Evolutionary conservation across 2,329 filamentous ascomycete genomes (phyloP).

Genomic region (Ascochyta clinopodiicola): DNA sequence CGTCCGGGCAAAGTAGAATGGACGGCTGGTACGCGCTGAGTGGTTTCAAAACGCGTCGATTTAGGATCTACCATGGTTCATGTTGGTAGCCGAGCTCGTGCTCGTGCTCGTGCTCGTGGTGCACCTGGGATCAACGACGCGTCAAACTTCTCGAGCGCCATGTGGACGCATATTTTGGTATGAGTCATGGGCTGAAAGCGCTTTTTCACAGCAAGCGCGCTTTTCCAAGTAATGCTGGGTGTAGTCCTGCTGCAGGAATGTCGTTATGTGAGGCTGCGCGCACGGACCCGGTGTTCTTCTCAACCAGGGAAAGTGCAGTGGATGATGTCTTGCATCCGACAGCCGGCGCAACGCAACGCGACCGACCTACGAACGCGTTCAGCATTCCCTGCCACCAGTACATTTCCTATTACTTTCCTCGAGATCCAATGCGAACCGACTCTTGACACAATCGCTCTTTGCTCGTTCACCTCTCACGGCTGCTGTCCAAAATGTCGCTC

Average conservation of each 20-base stretch:
- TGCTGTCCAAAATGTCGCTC: slow-evolving; percentile 24
- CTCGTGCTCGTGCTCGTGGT: slow-evolving; percentile 5
- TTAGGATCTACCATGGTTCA: slow-evolving; percentile 11
- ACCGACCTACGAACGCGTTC: slow-evolving; percentile 16
- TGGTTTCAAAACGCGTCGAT: slow-evolving; percentile 11
- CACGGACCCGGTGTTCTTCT: slow-evolving; percentile 14
- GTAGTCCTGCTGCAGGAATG: neutral
- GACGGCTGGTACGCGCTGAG: neutral
- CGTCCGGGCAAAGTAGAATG: neutral
- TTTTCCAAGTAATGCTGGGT: neutral
- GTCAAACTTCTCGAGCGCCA: neutral
- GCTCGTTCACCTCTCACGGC: slow-evolving; percentile 2
- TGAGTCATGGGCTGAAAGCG: too few relatives aligned
- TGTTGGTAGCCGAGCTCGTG: slow-evolving; percentile 10
- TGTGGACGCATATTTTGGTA: neutral
- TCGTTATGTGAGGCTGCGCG: slow-evolving; percentile 4
- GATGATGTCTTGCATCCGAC: slow-evolving; percentile 14
- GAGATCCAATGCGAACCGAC: slow-evolving; percentile 20
- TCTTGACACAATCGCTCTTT: slow-evolving; percentile 13
- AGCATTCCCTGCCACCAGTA: slow-evolving; percentile 41
- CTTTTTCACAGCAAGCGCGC: neutral
- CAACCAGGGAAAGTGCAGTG: slow-evolving; percentile 16
- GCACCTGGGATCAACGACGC: slow-evolving; percentile 2
- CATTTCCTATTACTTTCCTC: slow-evolving; percentile 24
- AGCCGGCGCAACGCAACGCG: slow-evolving; percentile 11